phyloP scores from a whole-genome alignment of 306 rosid species.

The Quercus bicolor region DNA sequence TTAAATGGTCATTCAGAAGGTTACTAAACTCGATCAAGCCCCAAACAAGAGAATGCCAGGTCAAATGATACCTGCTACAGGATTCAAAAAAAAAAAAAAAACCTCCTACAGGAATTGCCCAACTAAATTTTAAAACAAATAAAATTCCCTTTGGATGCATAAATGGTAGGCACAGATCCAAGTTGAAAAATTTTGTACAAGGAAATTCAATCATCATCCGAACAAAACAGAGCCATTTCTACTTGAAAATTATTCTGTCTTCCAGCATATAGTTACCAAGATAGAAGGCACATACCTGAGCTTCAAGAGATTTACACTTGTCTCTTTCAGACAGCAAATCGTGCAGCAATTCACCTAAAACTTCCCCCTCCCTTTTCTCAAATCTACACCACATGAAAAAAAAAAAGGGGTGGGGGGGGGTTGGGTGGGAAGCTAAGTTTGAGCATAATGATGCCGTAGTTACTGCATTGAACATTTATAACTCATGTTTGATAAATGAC shows the following conservation, averaged over 20 bases:
- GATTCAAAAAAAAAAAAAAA: too few relatives aligned
- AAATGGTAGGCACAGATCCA: not conserved
- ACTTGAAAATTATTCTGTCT: not conserved
- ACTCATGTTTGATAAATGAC: not conserved
- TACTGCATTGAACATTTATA: not conserved
- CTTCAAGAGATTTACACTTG: slow-evolving; percentile 50
- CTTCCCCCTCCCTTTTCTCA: slow-evolving; percentile 33
- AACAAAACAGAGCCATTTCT: not conserved
- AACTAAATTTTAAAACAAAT: not conserved
- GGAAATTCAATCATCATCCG: not conserved
- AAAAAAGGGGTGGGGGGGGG: too few relatives aligned
- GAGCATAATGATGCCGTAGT: not conserved
- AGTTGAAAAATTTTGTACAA: not conserved
- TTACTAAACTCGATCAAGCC: too few relatives aligned
- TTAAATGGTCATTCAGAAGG: too few relatives aligned
- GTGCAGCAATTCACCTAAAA: slow-evolving; percentile 23
- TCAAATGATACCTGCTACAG: too few relatives aligned
- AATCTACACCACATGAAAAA: slow-evolving; percentile 35
- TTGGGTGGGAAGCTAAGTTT: not conserved
- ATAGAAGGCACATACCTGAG: slow-evolving; percentile 40
- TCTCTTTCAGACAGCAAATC: slow-evolving; percentile 55
- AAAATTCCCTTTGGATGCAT: not conserved
- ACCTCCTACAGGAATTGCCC: too few relatives aligned
- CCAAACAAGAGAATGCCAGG: too few relatives aligned
- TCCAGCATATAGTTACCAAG: not conserved